Conservation (phyloP, 495 filamentous ascomycete species). For the Neurospora sp. region DNA sequence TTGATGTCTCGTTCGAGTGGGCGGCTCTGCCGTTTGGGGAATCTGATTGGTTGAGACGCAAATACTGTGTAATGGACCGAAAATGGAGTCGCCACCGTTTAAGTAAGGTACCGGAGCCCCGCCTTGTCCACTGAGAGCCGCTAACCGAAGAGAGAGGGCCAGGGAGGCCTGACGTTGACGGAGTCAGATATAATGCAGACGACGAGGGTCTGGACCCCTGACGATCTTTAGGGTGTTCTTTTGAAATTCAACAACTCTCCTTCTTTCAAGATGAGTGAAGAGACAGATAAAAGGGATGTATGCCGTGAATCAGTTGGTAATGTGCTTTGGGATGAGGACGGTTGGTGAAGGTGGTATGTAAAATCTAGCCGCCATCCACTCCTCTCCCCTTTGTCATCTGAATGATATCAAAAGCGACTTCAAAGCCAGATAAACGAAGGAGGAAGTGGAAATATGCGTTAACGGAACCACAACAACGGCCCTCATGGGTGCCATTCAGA, state of each 20-base stretch:
- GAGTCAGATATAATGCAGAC: not conserved
- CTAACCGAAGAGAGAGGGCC: not conserved
- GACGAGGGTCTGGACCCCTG: not conserved
- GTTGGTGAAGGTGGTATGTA: too few species aligned
- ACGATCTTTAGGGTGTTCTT: not conserved
- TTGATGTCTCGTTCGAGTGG: not conserved
- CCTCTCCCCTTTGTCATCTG: not conserved
- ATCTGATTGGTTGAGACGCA: not conserved
- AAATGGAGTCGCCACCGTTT: not conserved
- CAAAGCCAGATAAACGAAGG: too few species aligned
- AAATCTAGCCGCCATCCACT: too few species aligned
- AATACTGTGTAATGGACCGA: not conserved
- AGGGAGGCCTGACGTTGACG: not conserved
- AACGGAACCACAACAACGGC: too few species aligned
- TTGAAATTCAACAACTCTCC: too few species aligned
- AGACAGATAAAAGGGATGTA: too few species aligned
- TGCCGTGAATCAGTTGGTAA: not conserved
- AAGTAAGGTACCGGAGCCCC: not conserved
- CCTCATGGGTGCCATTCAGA: too few species aligned
- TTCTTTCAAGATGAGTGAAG: too few species aligned
- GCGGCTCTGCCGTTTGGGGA: not conserved
- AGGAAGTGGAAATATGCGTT: too few species aligned
- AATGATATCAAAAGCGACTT: not conserved
- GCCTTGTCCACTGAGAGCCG: not conserved
- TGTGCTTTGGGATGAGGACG: not conserved